A percentile compares a stretch with the other conserved stretches of the same genome.
phyloP scores from a whole-genome alignment of 2,329 filamentous ascomycete species.

The Lecanosticta acicola region DNA sequence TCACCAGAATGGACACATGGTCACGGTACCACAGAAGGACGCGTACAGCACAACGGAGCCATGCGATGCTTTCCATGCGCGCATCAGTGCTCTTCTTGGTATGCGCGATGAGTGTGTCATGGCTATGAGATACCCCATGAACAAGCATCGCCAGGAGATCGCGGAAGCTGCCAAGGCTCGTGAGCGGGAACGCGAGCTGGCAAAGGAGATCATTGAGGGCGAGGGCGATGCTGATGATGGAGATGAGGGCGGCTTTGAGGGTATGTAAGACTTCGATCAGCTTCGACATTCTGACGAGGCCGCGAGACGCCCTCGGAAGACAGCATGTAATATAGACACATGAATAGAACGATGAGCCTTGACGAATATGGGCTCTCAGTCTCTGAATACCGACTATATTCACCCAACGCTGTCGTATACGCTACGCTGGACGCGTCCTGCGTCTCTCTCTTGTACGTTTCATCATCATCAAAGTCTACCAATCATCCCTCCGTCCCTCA shows the following conservation, averaged over 20 bases:
- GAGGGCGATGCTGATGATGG: slow-evolving; percentile 96
- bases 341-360: slow-evolving; percentile 1
- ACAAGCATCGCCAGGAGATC: slow-evolving; percentile 92
- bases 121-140: slow-evolving; percentile 99
- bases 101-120: slow-evolving; percentile 98
- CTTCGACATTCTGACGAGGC: neutral
- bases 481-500: slow-evolving; percentile 28
- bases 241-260: slow-evolving; percentile 83
- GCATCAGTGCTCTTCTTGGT: slow-evolving; percentile 83
- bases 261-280: slow-evolving; percentile 56
- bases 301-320: neutral
- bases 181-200: slow-evolving; percentile 91
- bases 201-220: slow-evolving; percentile 97
- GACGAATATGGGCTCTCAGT: neutral
- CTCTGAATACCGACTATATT: too few species aligned
- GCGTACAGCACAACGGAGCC: slow-evolving; percentile 95
- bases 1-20: slow-evolving; percentile 94
- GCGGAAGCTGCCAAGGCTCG: slow-evolving; percentile 99
- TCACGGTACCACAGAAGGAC: slow-evolving; percentile 93
- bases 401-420: too few species aligned
- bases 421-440: neutral
- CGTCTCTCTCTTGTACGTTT: slow-evolving; percentile 1
- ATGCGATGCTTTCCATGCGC: slow-evolving; percentile 94
- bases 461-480: slow-evolving; percentile 9
- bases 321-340: slow-evolving; percentile 8